Evolutionary conservation across 768 basidiomycete genomes (phyloP), one percentile per base, ranked within the genome.

Genomic region (Phanerochaete sordida): DNA sequence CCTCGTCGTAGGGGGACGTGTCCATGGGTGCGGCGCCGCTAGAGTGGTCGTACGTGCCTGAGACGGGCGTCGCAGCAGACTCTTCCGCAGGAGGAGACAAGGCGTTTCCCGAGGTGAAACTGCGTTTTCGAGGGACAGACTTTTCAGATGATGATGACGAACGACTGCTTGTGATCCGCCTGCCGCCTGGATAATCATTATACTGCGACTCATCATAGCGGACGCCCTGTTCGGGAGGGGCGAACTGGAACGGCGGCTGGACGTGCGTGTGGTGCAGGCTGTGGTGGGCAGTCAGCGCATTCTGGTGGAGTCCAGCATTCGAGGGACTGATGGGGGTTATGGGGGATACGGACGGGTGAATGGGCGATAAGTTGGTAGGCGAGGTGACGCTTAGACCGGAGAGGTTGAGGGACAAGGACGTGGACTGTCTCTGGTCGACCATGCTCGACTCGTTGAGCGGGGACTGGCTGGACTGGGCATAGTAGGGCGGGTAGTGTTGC

Each of bases 321-420:
- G 74, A 77, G 56, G 77, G 87, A 69, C 81, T 83, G 68, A 87
- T 81, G 54, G 86, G 87, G 0, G 87, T 86, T 35, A 82, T 81
- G 48, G 74, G 74, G 0, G 75, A 76, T 45, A 75, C 69, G 52
- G 78, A 78, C 8, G 79, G 78, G 21, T 78, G 81, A 68, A 84
- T 81, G 47, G 88, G 86, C 13, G 87, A 88, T 56, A 85, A 77
- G 61, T 83, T 83, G 8, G 84, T 78, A 9, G 87, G 87, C 23
- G 86, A 88, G 44, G 86, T 73, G 57, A 91, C 88, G 52, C 82
- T 76, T 55, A 91, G 80, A 0, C 81, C 79, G 26, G 84, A 84
- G 58, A 91, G 77, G 69, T 90, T 91, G 69, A 91, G 81, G 30
- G 85, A 83, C 46, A 90, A 77, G 1, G 76, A 69, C 35, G 79